phyloP scores from a whole-genome alignment of 352 stramenopile genomes.

The Aphanomyces euteiches region DNA sequence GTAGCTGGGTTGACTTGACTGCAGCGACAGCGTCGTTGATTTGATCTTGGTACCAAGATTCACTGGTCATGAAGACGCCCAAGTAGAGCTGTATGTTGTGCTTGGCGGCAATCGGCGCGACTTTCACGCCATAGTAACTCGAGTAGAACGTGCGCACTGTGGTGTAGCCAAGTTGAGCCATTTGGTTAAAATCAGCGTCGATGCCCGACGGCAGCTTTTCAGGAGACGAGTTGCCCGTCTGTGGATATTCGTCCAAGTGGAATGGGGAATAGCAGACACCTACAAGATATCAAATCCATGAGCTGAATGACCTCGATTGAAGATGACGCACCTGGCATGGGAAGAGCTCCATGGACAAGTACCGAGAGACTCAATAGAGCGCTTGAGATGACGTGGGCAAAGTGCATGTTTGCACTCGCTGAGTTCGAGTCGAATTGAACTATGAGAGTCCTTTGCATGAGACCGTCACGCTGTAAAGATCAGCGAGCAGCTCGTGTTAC shows the following conservation, averaged over 20 bases:
- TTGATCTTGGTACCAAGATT: slow-evolving; percentile 46
- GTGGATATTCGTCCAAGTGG: slow-evolving; percentile 50
- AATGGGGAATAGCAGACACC: slow-evolving; percentile 47
- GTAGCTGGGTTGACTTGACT: slow-evolving; percentile 43
- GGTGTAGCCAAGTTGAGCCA: slow-evolving; percentile 42
- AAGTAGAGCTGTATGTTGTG: slow-evolving; percentile 35
- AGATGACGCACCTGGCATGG: too few species aligned
- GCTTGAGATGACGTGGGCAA: too few species aligned
- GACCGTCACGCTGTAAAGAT: too few species aligned
- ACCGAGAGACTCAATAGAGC: too few species aligned
- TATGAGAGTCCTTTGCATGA: too few species aligned
- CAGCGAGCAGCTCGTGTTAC: too few species aligned
- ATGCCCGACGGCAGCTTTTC: slow-evolving; percentile 35
- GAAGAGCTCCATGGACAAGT: too few species aligned
- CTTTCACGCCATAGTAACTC: slow-evolving; percentile 46
- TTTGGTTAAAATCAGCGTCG: slow-evolving; percentile 46
- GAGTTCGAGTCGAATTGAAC: too few species aligned
- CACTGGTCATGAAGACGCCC: slow-evolving; percentile 49
- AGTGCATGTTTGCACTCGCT: too few species aligned
- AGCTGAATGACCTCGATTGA: too few species aligned
- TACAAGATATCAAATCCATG: background rate
- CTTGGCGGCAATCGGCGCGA: slow-evolving; percentile 32
- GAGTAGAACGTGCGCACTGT: slow-evolving; percentile 62
- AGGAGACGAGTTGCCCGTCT: slow-evolving; percentile 31
- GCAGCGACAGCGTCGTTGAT: slow-evolving; percentile 43